Base-by-base conservation (phyloP, 345 rosid genomes). In the Barbarea vulgaris region DNA sequence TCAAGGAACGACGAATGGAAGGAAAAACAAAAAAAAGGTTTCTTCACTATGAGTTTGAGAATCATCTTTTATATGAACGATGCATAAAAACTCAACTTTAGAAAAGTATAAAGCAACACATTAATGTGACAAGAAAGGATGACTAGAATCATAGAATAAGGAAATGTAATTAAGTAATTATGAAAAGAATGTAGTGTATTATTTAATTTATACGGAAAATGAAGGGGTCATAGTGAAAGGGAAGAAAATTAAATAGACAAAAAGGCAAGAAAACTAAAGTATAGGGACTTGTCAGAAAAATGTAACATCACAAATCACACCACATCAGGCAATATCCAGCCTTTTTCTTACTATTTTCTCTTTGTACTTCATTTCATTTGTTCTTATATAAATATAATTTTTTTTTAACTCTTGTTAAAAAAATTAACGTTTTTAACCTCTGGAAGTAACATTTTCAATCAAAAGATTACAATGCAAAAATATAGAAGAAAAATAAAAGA, bases 251-350 rank as follows among this genome's bases (percentile, higher is more conserved):
- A 57, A 24, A 19, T 9, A 14, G 34, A 17, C 19, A 75, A 27
- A 14, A 50, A 47, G 10, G 47, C 0, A 67, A 58, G 21, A 50
- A 50, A 61, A 67, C 15, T 21, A 37, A 67, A 48, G 37, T 67
- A 67, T 0, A 75, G 62, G 73, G 79, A 75, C 74, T 75, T 75
- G 62, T 75, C 79, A 67, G 74, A 59, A 56, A 75, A 58, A 34
- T 51, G 63, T 67, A 67, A 59, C 74, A 76, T 68, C 79, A 61
- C 75, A 76, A 61, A 76, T 67, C 75, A 76, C 74, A 76, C 75
- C 79, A 76, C 79, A 69, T 61, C 79, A 69, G 75, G 74, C 64
- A 68, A 75, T 64, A 73, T 73, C 31, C 42, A 64, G 44, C 63
- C 44, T 62, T 72, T 50, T 33, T 30, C 64, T 58, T 18, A 33